A percentile compares a stretch with the other conserved stretches of the same genome.
Conservation (phyloP, 2,329 filamentous ascomycete species). For the Orbilia ellipsospora region DNA sequence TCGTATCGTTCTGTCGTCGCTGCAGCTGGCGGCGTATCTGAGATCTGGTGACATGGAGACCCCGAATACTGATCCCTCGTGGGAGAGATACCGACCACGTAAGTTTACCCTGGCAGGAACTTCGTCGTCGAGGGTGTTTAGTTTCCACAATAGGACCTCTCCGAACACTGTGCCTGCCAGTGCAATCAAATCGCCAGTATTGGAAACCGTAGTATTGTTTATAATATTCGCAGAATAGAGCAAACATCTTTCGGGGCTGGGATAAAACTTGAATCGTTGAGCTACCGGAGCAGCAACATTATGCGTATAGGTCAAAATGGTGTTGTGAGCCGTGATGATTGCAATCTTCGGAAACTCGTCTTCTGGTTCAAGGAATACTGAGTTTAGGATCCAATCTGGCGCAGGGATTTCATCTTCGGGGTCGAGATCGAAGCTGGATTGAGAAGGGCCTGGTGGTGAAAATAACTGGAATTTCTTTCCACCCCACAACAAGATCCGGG, state of each 20-base stretch:
- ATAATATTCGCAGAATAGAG: slow-evolving; percentile 84
- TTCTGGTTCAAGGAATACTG: slow-evolving; percentile 65
- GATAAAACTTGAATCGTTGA: slow-evolving; percentile 50
- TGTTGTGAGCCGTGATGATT: slow-evolving; percentile 87
- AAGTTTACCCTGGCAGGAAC: slow-evolving; percentile 13
- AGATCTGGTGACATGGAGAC: slow-evolving; percentile 78
- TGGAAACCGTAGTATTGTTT: not conserved
- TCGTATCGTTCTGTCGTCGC: slow-evolving; percentile 89
- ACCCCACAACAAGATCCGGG: slow-evolving; percentile 75
- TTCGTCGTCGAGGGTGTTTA: slow-evolving; percentile 8
- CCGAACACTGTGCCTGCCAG: slow-evolving; percentile 92
- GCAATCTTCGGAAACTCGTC: slow-evolving; percentile 65
- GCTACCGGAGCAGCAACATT: slow-evolving; percentile 58
- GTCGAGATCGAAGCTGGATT: slow-evolving; percentile 58
- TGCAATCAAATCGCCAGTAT: slow-evolving; percentile 8
- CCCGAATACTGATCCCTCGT: slow-evolving; percentile 94
- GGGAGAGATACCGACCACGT: slow-evolving; percentile 70
- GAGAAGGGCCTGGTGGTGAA: slow-evolving; percentile 48
- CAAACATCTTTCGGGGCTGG: slow-evolving; percentile 74
- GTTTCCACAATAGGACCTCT: slow-evolving; percentile 84
- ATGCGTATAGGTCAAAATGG: slow-evolving; percentile 69
- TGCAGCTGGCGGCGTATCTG: slow-evolving; percentile 87
- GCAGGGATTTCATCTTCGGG: slow-evolving; percentile 64
- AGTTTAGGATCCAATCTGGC: slow-evolving; percentile 83
- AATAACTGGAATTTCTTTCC: slow-evolving; percentile 70